Percentiles rank a stretch among this genome's conserved stretches.
phyloP scores from a whole-genome alignment of 208 protist species.

The Wallacemonas sp. region DNA sequence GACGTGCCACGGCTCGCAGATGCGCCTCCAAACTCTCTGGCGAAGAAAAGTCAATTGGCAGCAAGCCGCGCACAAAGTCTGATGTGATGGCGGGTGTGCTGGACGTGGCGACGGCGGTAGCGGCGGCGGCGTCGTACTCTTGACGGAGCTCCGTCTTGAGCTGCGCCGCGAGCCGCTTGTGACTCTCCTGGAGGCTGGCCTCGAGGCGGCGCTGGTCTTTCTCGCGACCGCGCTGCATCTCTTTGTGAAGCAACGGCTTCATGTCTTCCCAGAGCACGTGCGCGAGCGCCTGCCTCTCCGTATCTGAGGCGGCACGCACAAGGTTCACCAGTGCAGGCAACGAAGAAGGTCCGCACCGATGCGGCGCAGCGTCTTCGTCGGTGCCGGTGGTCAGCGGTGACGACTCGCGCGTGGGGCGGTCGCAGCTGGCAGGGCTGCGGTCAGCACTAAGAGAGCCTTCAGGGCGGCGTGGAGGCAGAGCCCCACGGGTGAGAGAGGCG shows the following conservation, averaged over 20 bases:
- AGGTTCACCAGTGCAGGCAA: neutral
- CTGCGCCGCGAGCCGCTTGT: constrained; percentile 11
- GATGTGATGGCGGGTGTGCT: neutral
- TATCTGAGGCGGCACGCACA: neutral
- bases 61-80: neutral
- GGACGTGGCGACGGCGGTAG: neutral
- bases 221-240: constrained; percentile 18
- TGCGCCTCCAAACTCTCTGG: constrained; percentile 52
- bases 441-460: neutral
- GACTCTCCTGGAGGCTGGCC: constrained; percentile 16
- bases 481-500: neutral
- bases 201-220: constrained; percentile 24
- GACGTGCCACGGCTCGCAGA: constrained; percentile 42
- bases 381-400: constrained; percentile 8
- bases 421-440: constrained; percentile 20
- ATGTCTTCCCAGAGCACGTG: constrained; percentile 5
- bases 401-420: constrained; percentile 7
- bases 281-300: neutral
- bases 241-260: constrained; percentile 15
- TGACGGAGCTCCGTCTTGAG: constrained; percentile 5
- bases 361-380: constrained; percentile 14
- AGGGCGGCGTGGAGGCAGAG: neutral
- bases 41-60: constrained; percentile 24
- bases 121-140: neutral
- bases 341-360: neutral